Evolutionary conservation across 2,329 filamentous ascomycete species (phyloP), one percentile per base, ranked within the genome.

Genomic region (Trichophyton schoenleinii): DNA sequence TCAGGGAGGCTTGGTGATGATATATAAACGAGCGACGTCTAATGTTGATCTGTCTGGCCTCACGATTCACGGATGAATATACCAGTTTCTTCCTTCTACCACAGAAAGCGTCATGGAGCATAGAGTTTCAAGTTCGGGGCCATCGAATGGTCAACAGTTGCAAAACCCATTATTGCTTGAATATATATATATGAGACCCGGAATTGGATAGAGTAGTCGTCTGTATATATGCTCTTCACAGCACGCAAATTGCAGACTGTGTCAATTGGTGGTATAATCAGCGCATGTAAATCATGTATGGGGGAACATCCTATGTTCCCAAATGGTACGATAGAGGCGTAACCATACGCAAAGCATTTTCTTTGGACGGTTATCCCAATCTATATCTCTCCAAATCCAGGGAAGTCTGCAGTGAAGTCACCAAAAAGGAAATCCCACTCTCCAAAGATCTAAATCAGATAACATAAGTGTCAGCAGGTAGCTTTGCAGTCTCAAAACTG

Each of bases 371-470:
- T 41, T 52, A 18, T 3, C 8, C 15, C 9, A 20, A 22, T 63
- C 44, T 55, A 48, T 55, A 44, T 41, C 36, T 9, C 44, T 18
- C 53, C 42, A 31, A 58, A 58, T 1, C 15, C 52, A 7, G 59
- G 28, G 18, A 62, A 62, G 22, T 36, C 46, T 20, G 28, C 41
- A n/a, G 53, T 55, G 15, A 64, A 58, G 44, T 64, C 61, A 34
- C 61, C 60, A 20, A 65, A 62, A 15, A 64, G 25, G n/a, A 60
- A 60, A 44, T 65, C 64, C 64, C 63, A 65, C 8, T 62, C 62
- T 28, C 59, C 60, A 48, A 62, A 62, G 3, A 53, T 46, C 58
- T 65, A 59, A 57, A n/a, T 11, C 15, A 58, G 3, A n/a, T 18
- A 34, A 34, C 34, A 36, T 18, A 36, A 60, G 15, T 48, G 44